Conservation (phyloP, 768 basidiomycete genomes). For the Lepiota venenata region DNA sequence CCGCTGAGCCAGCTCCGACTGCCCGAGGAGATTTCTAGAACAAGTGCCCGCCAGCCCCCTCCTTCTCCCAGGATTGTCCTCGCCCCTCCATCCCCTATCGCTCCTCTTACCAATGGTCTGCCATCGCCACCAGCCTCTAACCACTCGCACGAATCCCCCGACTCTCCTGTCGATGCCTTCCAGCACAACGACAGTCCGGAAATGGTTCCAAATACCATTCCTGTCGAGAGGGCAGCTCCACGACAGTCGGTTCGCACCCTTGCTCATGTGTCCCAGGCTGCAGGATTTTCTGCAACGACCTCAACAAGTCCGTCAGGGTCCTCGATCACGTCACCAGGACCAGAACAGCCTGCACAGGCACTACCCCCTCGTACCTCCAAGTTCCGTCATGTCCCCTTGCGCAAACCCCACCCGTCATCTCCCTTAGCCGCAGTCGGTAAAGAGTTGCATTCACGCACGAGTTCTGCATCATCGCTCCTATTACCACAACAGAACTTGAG, state of each 20-base stretch:
- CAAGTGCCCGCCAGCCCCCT: not conserved
- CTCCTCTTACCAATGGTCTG: slow-evolving; percentile 7
- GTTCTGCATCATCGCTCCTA: slow-evolving; percentile 23
- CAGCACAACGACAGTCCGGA: not conserved
- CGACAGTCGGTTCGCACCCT: not conserved
- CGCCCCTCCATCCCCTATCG: slow-evolving; percentile 10
- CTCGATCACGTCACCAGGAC: not conserved
- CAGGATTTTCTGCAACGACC: not conserved
- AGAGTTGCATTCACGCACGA: slow-evolving; percentile 19
- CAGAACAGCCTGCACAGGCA: slow-evolving; percentile 19
- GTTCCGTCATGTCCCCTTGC: slow-evolving; percentile 29
- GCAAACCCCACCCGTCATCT: slow-evolving; percentile 30
- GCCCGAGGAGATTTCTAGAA: not conserved
- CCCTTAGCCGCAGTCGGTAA: slow-evolving; percentile 26
- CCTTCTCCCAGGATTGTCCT: slow-evolving; percentile 6
- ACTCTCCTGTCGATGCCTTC: not conserved
- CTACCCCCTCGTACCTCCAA: slow-evolving; percentile 41
- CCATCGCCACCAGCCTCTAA: slow-evolving; percentile 12
- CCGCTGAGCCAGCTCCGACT: not conserved
- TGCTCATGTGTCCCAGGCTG: not conserved
- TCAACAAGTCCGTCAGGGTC: slow-evolving; percentile 1
- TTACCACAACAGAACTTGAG: slow-evolving; percentile 10
- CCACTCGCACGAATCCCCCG: slow-evolving; percentile 7
- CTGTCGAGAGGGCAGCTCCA: not conserved
- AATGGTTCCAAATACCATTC: not conserved